A percentile compares a stretch with the other conserved stretches of the same genome.
Evolutionary conservation across 352 stramenopile genomes (phyloP).

Genomic region (Pythium biforme): DNA sequence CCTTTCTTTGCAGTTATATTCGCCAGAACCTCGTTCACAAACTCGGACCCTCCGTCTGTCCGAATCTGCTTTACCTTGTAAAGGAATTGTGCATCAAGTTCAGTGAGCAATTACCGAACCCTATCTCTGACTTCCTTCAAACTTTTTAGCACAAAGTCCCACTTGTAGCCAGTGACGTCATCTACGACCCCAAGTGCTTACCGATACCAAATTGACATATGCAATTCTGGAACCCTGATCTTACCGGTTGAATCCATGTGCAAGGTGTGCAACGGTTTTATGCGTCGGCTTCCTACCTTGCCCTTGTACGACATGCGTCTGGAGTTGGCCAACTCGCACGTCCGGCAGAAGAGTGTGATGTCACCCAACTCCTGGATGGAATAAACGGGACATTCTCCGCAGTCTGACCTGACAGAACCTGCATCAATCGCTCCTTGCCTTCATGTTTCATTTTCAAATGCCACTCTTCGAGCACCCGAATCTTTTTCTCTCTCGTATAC

Average conservation of each 20-base stretch:
- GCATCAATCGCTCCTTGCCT: constrained; percentile 8
- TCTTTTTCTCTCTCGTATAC: constrained; percentile 4
- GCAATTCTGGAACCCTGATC: constrained; percentile 12
- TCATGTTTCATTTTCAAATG: constrained; percentile 7
- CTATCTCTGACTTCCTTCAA: constrained; percentile 5
- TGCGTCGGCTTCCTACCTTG: not conserved
- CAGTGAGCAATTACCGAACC: not conserved
- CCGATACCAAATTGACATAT: constrained; percentile 7
- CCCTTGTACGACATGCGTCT: constrained; percentile 15
- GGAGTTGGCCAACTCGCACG: constrained; percentile 5
- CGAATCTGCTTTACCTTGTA: constrained; percentile 13
- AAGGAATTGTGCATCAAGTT: constrained; percentile 3
- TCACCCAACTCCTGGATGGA: not conserved
- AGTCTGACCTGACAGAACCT: constrained; percentile 13
- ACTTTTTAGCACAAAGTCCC: constrained; percentile 15
- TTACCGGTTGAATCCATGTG: constrained; percentile 10
- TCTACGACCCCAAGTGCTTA: constrained; percentile 21
- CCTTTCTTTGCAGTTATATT: too few relatives aligned
- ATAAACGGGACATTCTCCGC: constrained; percentile 7
- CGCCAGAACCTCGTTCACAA: too few relatives aligned
- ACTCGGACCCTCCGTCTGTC: too few relatives aligned
- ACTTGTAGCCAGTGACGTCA: constrained; percentile 21
- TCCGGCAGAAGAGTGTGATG: constrained; percentile 5
- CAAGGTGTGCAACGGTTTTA: constrained; percentile 7
- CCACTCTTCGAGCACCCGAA: constrained; percentile 6